Percentiles rank a stretch among this genome's conserved stretches.
phyloP scores from a whole-genome alignment of 139 green algal genomes.

The Limnomonas spitsbergensis region DNA sequence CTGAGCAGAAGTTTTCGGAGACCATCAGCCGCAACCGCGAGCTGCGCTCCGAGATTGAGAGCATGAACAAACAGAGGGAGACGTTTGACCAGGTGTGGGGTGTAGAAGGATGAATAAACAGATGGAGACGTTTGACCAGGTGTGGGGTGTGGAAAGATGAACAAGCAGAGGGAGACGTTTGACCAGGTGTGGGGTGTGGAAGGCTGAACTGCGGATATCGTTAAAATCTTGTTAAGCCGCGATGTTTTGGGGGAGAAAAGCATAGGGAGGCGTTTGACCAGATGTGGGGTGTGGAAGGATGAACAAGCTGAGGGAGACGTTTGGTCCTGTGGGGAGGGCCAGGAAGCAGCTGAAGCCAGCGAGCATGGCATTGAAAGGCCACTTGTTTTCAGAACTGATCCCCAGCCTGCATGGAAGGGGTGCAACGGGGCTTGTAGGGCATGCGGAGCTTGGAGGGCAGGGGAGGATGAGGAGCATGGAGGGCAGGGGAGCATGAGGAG shows the following conservation, averaged over 20 bases:
- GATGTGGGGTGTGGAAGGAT: background rate
- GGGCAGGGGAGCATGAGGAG: no score
- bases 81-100: constrained; percentile 21
- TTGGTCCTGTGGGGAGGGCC: constrained; percentile 12
- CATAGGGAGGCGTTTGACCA: constrained; percentile 14
- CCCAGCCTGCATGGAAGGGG: no score
- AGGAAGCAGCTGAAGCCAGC: background rate
- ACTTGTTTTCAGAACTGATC: background rate
- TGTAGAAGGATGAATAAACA: background rate
- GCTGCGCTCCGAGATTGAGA: constrained; percentile 36
- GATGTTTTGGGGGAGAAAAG: background rate
- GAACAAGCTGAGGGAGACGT: background rate
- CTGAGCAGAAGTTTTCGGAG: constrained; percentile 35
- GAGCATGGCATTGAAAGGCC: background rate
- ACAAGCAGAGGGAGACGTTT: constrained; percentile 9
- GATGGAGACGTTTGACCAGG: constrained; percentile 19
- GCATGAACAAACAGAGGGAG: constrained; percentile 21
- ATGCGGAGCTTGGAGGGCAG: no score
- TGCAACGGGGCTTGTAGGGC: no score
- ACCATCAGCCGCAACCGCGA: constrained; percentile 34
- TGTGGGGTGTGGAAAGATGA: background rate
- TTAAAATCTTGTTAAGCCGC: background rate
- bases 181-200: constrained; percentile 6
- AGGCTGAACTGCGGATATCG: background rate
- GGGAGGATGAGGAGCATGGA: no score